Conservation (phyloP, 768 basidiomycete species). For the Leccinum ochraceum region DNA sequence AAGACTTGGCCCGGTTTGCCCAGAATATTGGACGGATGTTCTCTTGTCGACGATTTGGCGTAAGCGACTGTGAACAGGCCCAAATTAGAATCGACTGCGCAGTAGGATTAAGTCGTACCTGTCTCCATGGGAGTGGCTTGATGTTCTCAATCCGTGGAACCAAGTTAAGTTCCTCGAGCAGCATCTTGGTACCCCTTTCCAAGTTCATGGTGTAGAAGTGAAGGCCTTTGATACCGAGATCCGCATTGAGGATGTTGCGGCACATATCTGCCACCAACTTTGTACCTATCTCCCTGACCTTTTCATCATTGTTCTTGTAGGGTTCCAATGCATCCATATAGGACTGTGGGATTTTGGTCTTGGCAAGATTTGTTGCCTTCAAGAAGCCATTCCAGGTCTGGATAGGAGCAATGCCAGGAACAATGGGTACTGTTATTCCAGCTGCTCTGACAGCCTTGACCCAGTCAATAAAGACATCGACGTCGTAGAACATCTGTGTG, state of each 20-base stretch:
- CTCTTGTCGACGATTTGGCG: conserved; percentile 87
- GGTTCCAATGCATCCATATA: conserved; percentile 82
- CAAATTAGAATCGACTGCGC: conserved; percentile 1
- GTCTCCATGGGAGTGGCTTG: conserved; percentile 97
- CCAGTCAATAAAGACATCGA: conserved; percentile 90
- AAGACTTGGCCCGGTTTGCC: conserved; percentile 96
- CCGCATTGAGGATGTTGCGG: conserved; percentile 74
- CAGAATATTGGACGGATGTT: conserved; percentile 98
- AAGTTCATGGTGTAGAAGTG: conserved; percentile 99
- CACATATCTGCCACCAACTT: conserved; percentile 96
- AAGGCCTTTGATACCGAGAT: conserved; percentile 82
- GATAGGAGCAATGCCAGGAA: conserved; percentile 93
- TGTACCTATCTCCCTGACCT: conserved; percentile 90
- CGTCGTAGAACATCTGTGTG: conserved; percentile 98
- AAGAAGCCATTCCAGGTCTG: conserved; percentile 97
- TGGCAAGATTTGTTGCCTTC: conserved; percentile 76
- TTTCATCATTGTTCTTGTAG: conserved; percentile 89
- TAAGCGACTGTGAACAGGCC: conserved; percentile 65
- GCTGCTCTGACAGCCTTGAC: conserved; percentile 78
- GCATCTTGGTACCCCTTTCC: conserved; percentile 93
- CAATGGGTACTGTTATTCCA: conserved; percentile 86
- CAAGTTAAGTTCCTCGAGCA: conserved; percentile 88
- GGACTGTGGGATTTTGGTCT: conserved; percentile 73
- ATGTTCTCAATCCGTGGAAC: conserved; percentile 88
- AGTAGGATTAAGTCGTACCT: conserved; percentile 50